These are phyloP conservation scores for Didymella exigua DNA, from an alignment of 2,329 filamentous ascomycete species.

Conservation along the genomic window DNA sequence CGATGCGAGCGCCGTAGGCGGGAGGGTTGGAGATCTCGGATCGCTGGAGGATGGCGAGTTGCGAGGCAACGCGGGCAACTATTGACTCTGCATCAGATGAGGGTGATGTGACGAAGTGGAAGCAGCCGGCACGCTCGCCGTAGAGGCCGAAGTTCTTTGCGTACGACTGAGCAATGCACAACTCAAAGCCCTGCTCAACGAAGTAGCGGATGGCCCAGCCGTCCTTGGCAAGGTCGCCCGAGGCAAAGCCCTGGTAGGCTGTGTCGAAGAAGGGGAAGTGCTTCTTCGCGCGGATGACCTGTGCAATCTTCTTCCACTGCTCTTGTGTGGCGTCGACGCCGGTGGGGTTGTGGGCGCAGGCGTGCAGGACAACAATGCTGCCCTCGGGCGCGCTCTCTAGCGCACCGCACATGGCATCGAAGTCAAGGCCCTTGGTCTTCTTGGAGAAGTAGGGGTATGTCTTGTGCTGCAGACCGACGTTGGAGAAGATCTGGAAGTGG, in stretches of 20 bases:
- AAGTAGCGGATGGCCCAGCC: slow-evolving; percentile 95
- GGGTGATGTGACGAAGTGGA: slow-evolving; percentile 87
- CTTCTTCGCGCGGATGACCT: slow-evolving; percentile 73
- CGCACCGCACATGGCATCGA: slow-evolving; percentile 80
- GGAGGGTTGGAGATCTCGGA: slow-evolving; percentile 98
- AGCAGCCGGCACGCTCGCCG: slow-evolving; percentile 92
- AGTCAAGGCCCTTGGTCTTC: slow-evolving; percentile 87
- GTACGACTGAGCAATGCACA: slow-evolving; percentile 60
- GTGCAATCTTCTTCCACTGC: slow-evolving; percentile 91
- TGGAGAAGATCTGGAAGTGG: slow-evolving; percentile 97
- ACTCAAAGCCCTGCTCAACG: slow-evolving; percentile 83
- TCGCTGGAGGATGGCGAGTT: slow-evolving; percentile 91
- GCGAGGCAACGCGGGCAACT: slow-evolving; percentile 73
- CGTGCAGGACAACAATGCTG: slow-evolving; percentile 89
- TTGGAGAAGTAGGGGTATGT: slow-evolving; percentile 95
- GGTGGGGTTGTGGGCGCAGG: slow-evolving; percentile 97
- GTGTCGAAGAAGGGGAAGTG: slow-evolving; percentile 99
- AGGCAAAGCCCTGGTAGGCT: slow-evolving; percentile 97
- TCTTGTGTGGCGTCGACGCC: slow-evolving; percentile 92
- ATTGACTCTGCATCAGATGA: slow-evolving; percentile 67
- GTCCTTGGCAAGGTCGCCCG: slow-evolving; percentile 82
- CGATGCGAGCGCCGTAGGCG: slow-evolving; percentile 90
- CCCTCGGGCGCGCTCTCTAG: slow-evolving; percentile 72
- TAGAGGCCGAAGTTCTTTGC: slow-evolving; percentile 77
- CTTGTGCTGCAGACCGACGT: slow-evolving; percentile 77